Evolutionary conservation across 1,139 yeast genomes (phyloP).

Genomic region (Spathaspora sp.): DNA sequence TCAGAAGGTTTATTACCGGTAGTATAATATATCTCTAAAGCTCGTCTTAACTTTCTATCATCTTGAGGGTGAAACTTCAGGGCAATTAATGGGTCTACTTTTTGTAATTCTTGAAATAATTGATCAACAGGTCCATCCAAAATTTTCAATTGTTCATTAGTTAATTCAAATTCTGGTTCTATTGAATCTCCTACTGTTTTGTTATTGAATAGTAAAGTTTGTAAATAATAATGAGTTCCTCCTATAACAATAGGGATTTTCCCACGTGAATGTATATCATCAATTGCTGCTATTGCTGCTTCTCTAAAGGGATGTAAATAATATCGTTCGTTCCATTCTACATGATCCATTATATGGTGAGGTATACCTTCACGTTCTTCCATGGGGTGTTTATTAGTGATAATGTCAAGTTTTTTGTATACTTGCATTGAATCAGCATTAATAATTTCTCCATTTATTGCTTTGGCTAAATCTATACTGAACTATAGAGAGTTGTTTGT

Average conservation of each 20-base stretch:
- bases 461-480: constrained; percentile 75
- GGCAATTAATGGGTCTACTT: constrained; percentile 71
- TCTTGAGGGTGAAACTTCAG: constrained; percentile 92
- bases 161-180: constrained; percentile 18
- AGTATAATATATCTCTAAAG: constrained; percentile 72
- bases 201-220: constrained; percentile 69
- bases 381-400: constrained; percentile 90
- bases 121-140: constrained; percentile 57
- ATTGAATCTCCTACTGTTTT: constrained; percentile 48
- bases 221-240: constrained; percentile 93
- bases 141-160: constrained; percentile 42
- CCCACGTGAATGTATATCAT: constrained; percentile 65
- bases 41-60: constrained; percentile 70
- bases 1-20: constrained; percentile 73
- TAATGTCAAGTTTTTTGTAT: constrained; percentile 67
- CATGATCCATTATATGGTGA: constrained; percentile 88
- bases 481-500: too few relatives aligned
- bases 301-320: constrained; percentile 75
- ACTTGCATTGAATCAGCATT: constrained; percentile 98
- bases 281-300: constrained; percentile 63
- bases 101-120: constrained; percentile 47
- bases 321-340: constrained; percentile 78
- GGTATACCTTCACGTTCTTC: constrained; percentile 69
- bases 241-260: constrained; percentile 90
- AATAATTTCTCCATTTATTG: constrained; percentile 82